Evolutionary conservation across 2,329 filamentous ascomycete genomes (phyloP), one percentile per base, ranked within the genome.

Genomic region (Alternaria burnsii): DNA sequence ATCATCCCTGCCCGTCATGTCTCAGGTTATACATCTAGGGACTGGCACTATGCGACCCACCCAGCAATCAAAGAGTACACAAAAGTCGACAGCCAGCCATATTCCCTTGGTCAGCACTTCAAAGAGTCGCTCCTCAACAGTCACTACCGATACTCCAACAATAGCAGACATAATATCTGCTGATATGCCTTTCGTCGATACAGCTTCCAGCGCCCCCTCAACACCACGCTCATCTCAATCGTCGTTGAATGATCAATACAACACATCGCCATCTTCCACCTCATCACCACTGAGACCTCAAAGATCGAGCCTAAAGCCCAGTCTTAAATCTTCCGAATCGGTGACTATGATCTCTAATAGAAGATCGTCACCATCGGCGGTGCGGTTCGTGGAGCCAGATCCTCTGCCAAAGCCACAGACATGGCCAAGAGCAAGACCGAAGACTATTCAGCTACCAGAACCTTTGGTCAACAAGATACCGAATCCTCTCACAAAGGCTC

Each of bases 311-410:
- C 56, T 72, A 55, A 75, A 74, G 30, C 62, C 71, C 3, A 70
- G 48, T 18, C 48, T 74, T 6, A 74, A 70, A 40, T 50, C 59
- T 18, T 65, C 64, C 12, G 64, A 63, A 32, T 70, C 65, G 51
- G 54, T 61, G 34, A 55, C 52, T 36, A 58, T 46, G 9, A 55
- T 55, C 16, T 40, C 59, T 10, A 63, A 59, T 24, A 59, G 61
- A 20, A 67, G 59, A 57, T 65, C 70, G 20, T 66, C 67, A 26
- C 66, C 68, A 22, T 59, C 71, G 7, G 65, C 63, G 12, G 73
- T 75, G 40, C 65, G 69, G 24, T 75, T 75, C 30, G 55, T 64
- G 20, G 66, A 73, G 12, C 65, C 70, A 53, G 66, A 70, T 40
- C 60, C 59, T 10, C 26, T 60, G 18, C 57, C 60, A 26, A 63